phyloP scores from a whole-genome alignment of 73 alveolate genomes.

The Blepharisma japonicum region DNA sequence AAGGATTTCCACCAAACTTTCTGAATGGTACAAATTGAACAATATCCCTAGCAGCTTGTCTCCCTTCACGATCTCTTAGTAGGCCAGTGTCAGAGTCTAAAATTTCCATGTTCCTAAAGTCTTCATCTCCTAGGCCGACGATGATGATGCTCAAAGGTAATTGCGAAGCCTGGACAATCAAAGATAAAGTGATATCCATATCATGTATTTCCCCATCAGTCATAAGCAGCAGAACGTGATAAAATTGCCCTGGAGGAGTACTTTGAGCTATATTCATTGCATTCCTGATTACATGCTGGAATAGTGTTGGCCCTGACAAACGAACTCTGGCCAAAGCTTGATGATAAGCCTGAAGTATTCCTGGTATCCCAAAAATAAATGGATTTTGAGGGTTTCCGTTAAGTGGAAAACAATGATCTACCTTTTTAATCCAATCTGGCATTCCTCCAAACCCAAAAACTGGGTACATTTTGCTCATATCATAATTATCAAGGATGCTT shows the following conservation, averaged over 20 bases:
- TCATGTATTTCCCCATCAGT: constrained; percentile 92
- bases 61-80: constrained; percentile 42
- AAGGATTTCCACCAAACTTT: constrained; percentile 62
- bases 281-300: constrained; percentile 55
- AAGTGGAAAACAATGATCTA: constrained; percentile 83
- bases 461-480: constrained; percentile 72
- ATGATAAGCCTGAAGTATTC: constrained; percentile 55
- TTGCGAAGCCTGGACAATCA: constrained; percentile 69
- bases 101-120: constrained; percentile 72
- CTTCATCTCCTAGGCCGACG: constrained; percentile 76
- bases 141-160: constrained; percentile 80
- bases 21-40: constrained; percentile 83
- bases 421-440: constrained; percentile 48
- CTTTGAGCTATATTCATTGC: constrained; percentile 50
- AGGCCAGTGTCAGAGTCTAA: constrained; percentile 73
- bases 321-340: constrained; percentile 43
- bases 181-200: constrained; percentile 72
- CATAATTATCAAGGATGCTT: constrained; percentile 71
- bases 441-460: constrained; percentile 96
- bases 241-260: constrained; percentile 39
- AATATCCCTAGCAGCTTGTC: constrained; percentile 73
- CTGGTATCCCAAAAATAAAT: constrained; percentile 57
- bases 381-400: constrained; percentile 67
- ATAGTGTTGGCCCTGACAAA: constrained; percentile 82
- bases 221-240: constrained; percentile 58